phyloP scores from a whole-genome alignment of 768 basidiomycete genomes.

The Leucogyrophana mollusca region DNA sequence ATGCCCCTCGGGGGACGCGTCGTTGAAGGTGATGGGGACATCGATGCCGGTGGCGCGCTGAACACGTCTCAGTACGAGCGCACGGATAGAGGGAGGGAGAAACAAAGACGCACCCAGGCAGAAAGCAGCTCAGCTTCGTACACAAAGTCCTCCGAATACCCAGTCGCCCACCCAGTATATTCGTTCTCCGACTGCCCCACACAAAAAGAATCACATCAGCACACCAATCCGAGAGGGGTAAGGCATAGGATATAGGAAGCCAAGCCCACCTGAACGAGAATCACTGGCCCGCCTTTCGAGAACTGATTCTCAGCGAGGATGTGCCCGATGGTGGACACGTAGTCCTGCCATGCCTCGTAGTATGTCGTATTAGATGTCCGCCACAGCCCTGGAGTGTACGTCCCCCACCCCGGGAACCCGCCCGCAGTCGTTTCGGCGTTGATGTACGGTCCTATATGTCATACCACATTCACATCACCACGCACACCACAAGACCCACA shows the following conservation, averaged over 20 bases:
- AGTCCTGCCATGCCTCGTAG: constrained; percentile 51
- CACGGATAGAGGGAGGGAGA: neutral
- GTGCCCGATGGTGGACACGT: constrained; percentile 48
- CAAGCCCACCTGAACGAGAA: constrained; percentile 29
- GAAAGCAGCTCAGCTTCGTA: constrained; percentile 39
- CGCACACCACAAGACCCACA: neutral
- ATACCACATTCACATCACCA: no score
- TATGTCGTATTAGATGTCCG: constrained; percentile 51
- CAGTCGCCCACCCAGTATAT: constrained; percentile 35
- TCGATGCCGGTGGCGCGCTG: constrained; percentile 43
- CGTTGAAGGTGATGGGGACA: constrained; percentile 48
- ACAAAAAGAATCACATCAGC: constrained; percentile 29
- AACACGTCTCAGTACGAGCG: neutral
- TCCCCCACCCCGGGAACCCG: constrained; percentile 59
- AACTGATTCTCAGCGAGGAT: constrained; percentile 56
- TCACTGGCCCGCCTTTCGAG: constrained; percentile 58
- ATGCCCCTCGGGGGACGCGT: constrained; percentile 45
- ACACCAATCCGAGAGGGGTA: no score
- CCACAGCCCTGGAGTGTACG: constrained; percentile 48
- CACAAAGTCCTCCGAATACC: constrained; percentile 41
- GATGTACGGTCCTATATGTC: constrained; percentile 27
- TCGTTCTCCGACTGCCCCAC: constrained; percentile 57
- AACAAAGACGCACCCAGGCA: constrained; percentile 18
- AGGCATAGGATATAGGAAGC: no score
- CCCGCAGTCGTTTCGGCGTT: constrained; percentile 33